phyloP scores from a whole-genome alignment of 2,329 filamentous ascomycete genomes.

The Fusarium humuli region DNA sequence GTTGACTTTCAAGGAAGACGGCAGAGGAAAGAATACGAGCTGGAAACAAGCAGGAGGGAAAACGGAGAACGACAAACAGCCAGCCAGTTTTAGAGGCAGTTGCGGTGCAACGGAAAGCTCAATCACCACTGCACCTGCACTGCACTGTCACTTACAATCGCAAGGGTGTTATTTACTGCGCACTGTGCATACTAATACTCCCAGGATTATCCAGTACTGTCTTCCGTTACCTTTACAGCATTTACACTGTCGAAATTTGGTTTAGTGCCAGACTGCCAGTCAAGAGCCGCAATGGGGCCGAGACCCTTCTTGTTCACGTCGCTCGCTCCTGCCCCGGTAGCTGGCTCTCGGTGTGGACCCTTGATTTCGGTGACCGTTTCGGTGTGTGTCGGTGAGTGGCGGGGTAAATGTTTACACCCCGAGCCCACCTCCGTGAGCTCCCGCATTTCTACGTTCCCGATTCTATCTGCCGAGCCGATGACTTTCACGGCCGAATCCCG shows the following conservation, averaged over 20 bases:
- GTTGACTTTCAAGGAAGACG: not conserved
- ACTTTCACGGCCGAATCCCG: conserved; percentile 11
- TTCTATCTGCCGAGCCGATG: conserved; percentile 48
- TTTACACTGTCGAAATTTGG: not conserved
- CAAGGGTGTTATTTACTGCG: not conserved
- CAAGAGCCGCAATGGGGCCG: not conserved
- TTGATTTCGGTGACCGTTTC: not conserved
- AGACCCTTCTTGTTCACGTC: not conserved
- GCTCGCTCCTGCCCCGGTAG: not conserved
- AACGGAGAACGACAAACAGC: not conserved
- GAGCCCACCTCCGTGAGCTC: not conserved
- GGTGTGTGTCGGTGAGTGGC: conserved; percentile 40
- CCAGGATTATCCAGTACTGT: not conserved
- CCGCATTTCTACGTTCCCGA: conserved; percentile 42
- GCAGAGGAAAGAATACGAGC: too few relatives aligned
- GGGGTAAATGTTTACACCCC: conserved; percentile 48
- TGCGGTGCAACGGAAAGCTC: not conserved
- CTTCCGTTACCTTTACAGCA: not conserved
- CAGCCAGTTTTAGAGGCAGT: not conserved
- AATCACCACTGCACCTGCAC: not conserved
- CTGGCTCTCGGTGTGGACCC: conserved; percentile 13
- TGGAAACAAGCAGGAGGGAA: not conserved
- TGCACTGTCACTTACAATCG: not conserved
- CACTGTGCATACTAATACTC: not conserved
- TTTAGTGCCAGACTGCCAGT: not conserved